Conservation (phyloP, 306 rosid species). For the Pyrus pyrifolia region DNA sequence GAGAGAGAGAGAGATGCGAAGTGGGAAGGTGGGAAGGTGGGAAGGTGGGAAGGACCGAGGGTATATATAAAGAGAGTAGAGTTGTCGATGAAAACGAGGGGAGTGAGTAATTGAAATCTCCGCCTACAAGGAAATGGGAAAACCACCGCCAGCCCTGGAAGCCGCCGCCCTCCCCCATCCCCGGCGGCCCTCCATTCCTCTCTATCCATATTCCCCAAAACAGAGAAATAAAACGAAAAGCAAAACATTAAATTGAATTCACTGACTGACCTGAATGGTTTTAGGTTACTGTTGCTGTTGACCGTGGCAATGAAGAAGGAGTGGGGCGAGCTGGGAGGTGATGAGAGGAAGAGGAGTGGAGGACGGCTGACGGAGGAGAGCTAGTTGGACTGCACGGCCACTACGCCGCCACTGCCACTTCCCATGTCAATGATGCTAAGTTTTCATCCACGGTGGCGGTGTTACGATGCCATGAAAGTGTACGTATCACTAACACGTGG, state of each 20-base stretch:
- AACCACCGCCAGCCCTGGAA: not conserved
- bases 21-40: not conserved
- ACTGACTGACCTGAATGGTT: not conserved
- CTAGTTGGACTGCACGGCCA: not conserved
- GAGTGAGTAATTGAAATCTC: constrained; percentile 28
- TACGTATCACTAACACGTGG: too few species aligned
- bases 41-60: not conserved
- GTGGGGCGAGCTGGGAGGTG: not conserved
- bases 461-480: too few species aligned
- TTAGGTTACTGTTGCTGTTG: too few species aligned
- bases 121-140: constrained; percentile 23
- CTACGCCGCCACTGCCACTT: not conserved
- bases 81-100: constrained; percentile 44
- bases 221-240: not conserved
- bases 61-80: not conserved
- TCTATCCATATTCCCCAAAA: not conserved
- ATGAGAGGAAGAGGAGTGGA: not conserved
- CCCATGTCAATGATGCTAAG: too few species aligned
- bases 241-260: not conserved
- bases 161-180: not conserved
- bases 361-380: not conserved
- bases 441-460: too few species aligned
- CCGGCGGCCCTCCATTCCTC: not conserved
- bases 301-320: not conserved
- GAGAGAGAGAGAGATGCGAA: not conserved